Evolutionary conservation across 2,329 filamentous ascomycete species (phyloP), one percentile per base, ranked within the genome.

Genomic region (Fusarium secorum): DNA sequence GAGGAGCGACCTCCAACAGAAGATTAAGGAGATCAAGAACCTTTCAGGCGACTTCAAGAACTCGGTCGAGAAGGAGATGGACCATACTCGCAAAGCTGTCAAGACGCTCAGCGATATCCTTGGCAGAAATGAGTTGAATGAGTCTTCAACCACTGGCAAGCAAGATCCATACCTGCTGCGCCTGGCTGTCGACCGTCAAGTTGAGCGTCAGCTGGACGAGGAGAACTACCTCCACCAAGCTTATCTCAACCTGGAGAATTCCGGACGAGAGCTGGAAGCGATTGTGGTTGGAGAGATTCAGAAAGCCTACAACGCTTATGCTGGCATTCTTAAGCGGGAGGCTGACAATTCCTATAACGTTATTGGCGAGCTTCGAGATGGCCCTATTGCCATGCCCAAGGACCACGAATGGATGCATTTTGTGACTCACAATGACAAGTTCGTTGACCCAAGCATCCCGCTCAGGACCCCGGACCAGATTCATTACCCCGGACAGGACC

Each of bases 261-360:
- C 96, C 20, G 96, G 96, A 5, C 91, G 95, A 66, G 96, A 99
- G 81, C 88, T 99, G 5, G 96, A 99, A 81, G 93, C 94, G 1
- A 98, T 99, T 71, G 94, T 99, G 2, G 94, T 99, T 18, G 94
- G 95, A 73, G 96, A 99, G 81, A 97, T 99, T 44, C 96, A 99
- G 78, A 98, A 98, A 81, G 94, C 96, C 0, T 98, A 98, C 83
- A 97, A 96, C 76, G 94, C 95, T 5, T 94, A 97, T 74, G 93
- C 95, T 28, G 92, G 91, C 57, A 97, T 98, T 70, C 84, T 98
- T 66, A 97, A 95, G 83, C 91, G 94, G 49, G 95, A 98, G 78
- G 93, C 94, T 14, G 94, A 97, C 72, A 90, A 93, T 59, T 89
- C 92, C 36, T 93, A 94, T 77, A 87, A 88, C 60, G 87, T 93